Evolutionary conservation across 768 basidiomycete genomes (phyloP).

Genomic region (Collybia sp.): DNA sequence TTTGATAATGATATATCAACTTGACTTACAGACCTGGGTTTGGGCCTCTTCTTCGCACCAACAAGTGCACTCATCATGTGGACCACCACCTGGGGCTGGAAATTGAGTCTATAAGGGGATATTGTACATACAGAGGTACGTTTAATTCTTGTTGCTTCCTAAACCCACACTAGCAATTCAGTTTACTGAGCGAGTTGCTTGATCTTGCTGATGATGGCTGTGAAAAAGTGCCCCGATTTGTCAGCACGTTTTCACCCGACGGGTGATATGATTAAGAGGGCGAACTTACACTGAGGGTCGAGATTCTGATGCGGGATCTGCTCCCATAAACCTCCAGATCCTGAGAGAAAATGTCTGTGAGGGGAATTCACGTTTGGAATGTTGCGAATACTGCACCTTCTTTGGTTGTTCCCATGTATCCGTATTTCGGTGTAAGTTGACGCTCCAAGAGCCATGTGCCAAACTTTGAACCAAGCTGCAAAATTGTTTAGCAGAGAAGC

Average conservation of each 20-base stretch:
- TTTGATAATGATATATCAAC: too few relatives aligned
- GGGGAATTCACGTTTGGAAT: conserved; percentile 7
- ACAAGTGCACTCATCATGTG: too few relatives aligned
- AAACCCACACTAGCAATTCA: background rate
- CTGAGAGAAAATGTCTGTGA: conserved; percentile 17
- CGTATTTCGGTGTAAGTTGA: conserved; percentile 72
- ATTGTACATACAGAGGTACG: background rate
- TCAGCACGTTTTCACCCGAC: background rate
- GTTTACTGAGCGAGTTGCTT: conserved; percentile 37
- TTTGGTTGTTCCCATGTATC: conserved; percentile 76
- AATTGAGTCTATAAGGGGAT: background rate
- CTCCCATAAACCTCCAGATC: conserved; percentile 69
- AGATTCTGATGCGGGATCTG: conserved; percentile 81
- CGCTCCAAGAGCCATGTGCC: conserved; percentile 88
- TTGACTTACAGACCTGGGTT: too few relatives aligned
- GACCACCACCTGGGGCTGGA: too few relatives aligned
- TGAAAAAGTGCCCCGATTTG: conserved; percentile 11
- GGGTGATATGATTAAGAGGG: conserved; percentile 5
- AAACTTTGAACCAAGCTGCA: conserved; percentile 71
- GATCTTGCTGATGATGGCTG: conserved; percentile 49
- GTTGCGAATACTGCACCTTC: conserved; percentile 42
- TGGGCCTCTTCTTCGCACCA: too few relatives aligned
- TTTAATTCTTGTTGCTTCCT: background rate
- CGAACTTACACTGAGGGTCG: conserved; percentile 63
- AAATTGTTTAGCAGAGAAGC: background rate